Base-by-base conservation (phyloP, 306 rosid genomes). In the Sindora glabra region DNA sequence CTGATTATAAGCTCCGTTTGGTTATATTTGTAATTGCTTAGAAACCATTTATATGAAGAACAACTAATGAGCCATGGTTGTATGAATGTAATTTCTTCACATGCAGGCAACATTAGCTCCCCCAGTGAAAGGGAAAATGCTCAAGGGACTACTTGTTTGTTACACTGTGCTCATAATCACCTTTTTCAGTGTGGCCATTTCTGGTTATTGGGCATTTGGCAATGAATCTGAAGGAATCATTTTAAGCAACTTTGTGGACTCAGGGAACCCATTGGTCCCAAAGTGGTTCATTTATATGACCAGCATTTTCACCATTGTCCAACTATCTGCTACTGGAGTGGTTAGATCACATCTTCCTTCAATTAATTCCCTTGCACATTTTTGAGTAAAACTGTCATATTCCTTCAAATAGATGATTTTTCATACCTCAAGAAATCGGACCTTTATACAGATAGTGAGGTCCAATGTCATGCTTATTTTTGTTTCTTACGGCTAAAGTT, bases 131-230 rank as follows among this genome's bases (percentile, higher is more conserved):
- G n/a, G n/a, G n/a, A n/a, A n/a, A n/a, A n/a, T n/a, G n/a, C n/a
- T n/a, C n/a, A n/a, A n/a, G n/a, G n/a, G n/a, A n/a, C n/a, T n/a
- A n/a, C n/a, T n/a, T n/a, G n/a, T n/a, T n/a, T n/a, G n/a, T n/a
- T n/a, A n/a, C 27, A 4, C 62, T 2, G 65, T 91, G 1, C 56
- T 81, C 6, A 33, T 27, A 0, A 21, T 56, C 17, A 87, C 87
- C 16, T 91, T 83, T 79, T 91, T 77, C 68, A 75, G 79, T 14
- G 89, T 87, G 3, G 73, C 91, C 3, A 64, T 83, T 27, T 81
- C 91, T 54, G 95, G 97, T 46, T 90, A 85, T 53, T 85, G 84
- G 96, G 96, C 89, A 40, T 90, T 87, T 74, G 97, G 97, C 4
- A 87, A 83, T 54, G 10, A 67, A 59, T 59, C 86, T 21, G 68